phyloP scores from a whole-genome alignment of 306 rosid species.

The Dryas drummondii region DNA sequence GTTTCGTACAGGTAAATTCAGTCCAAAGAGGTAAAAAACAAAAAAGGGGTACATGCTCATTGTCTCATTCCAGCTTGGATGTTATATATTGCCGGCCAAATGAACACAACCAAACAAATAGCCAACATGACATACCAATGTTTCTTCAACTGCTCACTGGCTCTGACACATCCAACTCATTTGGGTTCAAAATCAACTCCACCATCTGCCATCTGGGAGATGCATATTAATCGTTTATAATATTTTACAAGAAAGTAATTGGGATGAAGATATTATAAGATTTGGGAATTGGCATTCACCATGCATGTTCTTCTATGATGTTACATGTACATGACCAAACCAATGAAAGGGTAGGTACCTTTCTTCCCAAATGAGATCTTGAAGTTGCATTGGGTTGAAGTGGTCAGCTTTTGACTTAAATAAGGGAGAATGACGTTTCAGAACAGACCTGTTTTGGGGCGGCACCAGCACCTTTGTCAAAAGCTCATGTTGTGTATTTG shows the following conservation, averaged over 20 bases:
- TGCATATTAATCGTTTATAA: neutral
- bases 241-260: neutral
- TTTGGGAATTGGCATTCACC: neutral
- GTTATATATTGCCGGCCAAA: slow-evolving; percentile 9
- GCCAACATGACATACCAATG: neutral
- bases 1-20: neutral
- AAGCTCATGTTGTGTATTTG: neutral
- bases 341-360: neutral
- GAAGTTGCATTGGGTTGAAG: neutral
- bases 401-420: neutral
- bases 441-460: neutral
- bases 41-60: neutral
- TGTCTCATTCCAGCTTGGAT: slow-evolving; percentile 4
- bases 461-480: neutral
- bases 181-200: neutral
- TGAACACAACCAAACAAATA: slow-evolving; percentile 9
- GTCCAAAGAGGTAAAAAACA: neutral
- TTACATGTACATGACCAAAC: neutral
- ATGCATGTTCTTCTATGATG: neutral
- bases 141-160: neutral
- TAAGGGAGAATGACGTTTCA: neutral
- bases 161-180: neutral
- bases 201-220: neutral
- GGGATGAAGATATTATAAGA: neutral
- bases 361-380: neutral